These are phyloP conservation scores for Penicillium fuscoglaucum DNA, from an alignment of 2,329 filamentous ascomycete species.

Conservation along the genomic window DNA sequence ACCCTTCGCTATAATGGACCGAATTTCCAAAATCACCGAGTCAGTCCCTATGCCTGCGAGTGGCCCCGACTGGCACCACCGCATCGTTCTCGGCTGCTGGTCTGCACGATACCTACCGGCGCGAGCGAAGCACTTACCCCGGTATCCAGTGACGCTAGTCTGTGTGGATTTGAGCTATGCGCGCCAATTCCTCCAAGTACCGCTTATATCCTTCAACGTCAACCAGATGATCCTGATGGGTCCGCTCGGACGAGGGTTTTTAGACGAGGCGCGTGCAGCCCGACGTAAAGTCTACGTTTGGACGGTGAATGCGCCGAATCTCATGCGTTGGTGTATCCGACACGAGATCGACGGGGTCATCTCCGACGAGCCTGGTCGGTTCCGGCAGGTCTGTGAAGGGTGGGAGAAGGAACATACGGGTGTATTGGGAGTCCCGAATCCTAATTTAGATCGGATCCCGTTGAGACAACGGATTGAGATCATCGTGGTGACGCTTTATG, in stretches of 20 bases:
- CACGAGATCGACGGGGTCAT: conserved; percentile 74
- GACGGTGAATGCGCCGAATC: conserved; percentile 78
- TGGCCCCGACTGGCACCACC: conserved; percentile 60
- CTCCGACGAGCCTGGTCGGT: conserved; percentile 69
- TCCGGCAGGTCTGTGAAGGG: conserved; percentile 13
- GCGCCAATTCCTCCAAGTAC: conserved; percentile 62
- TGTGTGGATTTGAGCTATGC: conserved; percentile 59
- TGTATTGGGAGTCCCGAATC: background rate
- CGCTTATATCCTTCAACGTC: conserved; percentile 76
- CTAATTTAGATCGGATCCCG: conserved; percentile 13
- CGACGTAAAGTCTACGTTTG: conserved; percentile 70
- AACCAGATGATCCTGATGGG: conserved; percentile 67
- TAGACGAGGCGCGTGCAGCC: conserved; percentile 58
- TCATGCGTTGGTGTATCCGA: conserved; percentile 79
- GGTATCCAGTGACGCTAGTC: conserved; percentile 43
- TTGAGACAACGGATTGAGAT: conserved; percentile 15
- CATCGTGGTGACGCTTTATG: conserved; percentile 8
- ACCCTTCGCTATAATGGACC: conserved; percentile 66
- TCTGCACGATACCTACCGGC: conserved; percentile 69
- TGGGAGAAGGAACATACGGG: conserved; percentile 19
- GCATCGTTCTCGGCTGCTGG: conserved; percentile 83
- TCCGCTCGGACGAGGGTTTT: conserved; percentile 65
- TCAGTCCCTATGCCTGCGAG: conserved; percentile 51
- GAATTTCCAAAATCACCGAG: conserved; percentile 65
- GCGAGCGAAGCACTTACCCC: conserved; percentile 55